Evolutionary conservation across 1,284 basidiomycete species (phyloP), one percentile per base, ranked within the genome.

Genomic region (Golubevia pallescens): DNA sequence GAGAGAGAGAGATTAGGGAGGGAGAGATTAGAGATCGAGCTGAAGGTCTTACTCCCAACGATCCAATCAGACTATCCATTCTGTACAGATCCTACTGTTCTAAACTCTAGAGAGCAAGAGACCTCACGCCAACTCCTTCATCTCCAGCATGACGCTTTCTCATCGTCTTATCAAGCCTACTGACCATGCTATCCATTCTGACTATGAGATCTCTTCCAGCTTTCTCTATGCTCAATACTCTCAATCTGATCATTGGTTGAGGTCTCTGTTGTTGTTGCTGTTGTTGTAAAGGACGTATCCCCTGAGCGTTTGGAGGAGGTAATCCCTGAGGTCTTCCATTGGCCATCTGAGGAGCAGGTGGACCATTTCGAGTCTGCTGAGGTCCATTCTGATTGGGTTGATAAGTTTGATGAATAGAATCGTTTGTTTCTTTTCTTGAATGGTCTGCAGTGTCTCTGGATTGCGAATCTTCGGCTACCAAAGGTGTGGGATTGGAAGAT

Each of bases 131-230:
- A 28, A 28, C 28, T 28, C 28, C 28, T 28, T 28, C 28, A 28
- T 28, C 28, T 28, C 28, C 28, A 28, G 28, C 28, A 28, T 28
- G 28, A 28, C 28, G 28, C 28, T 28, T 28, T 28, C 42, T 48
- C 42, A 48, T 48, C 16, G 42, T 48, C 42, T 48, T 48, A 48
- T 13, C 42, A 48, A 16, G 16, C 21, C 24, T 57, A 63, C 62
- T 58, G 3, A 63, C 62, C 38, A 67, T 58, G 42, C 69, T 73
- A 58, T 77, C 75, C 54, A 77, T 62, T 34, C 73, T 67, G 2
- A 77, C 73, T n/a, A 68, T 32, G 34, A 77, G 55, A 32, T 77
- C 75, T 60, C 68, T 74, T 55, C 71, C 72, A 42, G 68, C 70
- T 52, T 67, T 72, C 60, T 78, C 74, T 59, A 78, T 71, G 14